A percentile compares a stretch with the other conserved stretches of the same genome.
phyloP scores from a whole-genome alignment of 2,329 filamentous ascomycete species.

The Fusarium camptoceras region DNA sequence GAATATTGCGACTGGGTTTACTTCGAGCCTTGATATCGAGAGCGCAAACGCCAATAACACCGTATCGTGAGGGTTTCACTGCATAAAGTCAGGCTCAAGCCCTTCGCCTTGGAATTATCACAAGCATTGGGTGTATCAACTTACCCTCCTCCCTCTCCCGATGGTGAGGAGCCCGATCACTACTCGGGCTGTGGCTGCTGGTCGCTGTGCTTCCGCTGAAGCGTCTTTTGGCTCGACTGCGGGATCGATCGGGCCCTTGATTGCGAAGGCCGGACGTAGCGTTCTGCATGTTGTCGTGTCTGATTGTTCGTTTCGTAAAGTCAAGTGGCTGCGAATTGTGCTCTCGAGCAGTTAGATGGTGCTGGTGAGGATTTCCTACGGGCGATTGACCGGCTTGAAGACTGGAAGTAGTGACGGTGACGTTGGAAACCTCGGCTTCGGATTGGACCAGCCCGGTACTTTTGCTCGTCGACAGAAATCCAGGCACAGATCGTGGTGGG shows the following conservation, averaged over 20 bases:
- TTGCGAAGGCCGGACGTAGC: slow-evolving; percentile 54
- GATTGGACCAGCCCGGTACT: slow-evolving; percentile 57
- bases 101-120: neutral
- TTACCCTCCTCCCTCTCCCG: slow-evolving; percentile 69
- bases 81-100: slow-evolving; percentile 45
- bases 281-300: slow-evolving; percentile 51
- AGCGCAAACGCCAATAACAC: slow-evolving; percentile 91
- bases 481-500: slow-evolving; percentile 57
- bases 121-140: slow-evolving; percentile 32
- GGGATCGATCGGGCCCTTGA: slow-evolving; percentile 66
- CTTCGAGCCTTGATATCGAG: slow-evolving; percentile 95
- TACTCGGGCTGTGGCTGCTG: slow-evolving; percentile 83
- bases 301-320: slow-evolving; percentile 58
- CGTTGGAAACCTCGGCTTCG: slow-evolving; percentile 63
- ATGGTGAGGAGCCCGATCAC: slow-evolving; percentile 69
- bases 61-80: slow-evolving; percentile 69
- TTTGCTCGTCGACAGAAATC: slow-evolving; percentile 61
- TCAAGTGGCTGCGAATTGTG: slow-evolving; percentile 57
- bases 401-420: slow-evolving; percentile 65
- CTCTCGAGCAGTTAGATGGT: slow-evolving; percentile 61
- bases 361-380: slow-evolving; percentile 50
- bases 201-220: slow-evolving; percentile 85
- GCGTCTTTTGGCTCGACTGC: slow-evolving; percentile 77
- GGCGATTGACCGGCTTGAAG: slow-evolving; percentile 56
- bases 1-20: slow-evolving; percentile 95